These are phyloP conservation scores for Tetrahymena borealis DNA, from an alignment of 73 alveolate species.

Conservation along the genomic window DNA sequence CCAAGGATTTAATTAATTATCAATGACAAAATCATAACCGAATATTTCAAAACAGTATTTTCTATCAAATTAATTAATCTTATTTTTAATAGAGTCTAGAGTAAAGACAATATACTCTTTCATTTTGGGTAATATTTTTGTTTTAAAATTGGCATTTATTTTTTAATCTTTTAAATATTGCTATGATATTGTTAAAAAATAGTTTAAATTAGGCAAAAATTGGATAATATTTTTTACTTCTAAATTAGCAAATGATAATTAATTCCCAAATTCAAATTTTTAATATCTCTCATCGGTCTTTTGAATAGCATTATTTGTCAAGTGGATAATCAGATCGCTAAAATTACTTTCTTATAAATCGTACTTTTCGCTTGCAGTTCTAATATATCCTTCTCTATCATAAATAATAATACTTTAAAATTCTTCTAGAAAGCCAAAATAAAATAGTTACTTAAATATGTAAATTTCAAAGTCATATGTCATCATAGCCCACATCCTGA, in stretches of 20 bases:
- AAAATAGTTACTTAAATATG: constrained; percentile 52
- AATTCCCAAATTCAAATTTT: constrained; percentile 85
- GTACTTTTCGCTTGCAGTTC: constrained; percentile 75
- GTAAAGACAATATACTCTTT: constrained; percentile 25
- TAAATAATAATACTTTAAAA: constrained; percentile 55
- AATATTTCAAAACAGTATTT: constrained; percentile 79
- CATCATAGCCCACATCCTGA: constrained; percentile 87
- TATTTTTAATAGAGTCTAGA: constrained; percentile 22
- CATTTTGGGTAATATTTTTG: constrained; percentile 58
- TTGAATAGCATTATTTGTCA: constrained; percentile 76
- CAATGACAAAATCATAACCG: constrained; percentile 89
- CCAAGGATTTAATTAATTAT: constrained; percentile 74
- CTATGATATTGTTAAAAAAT: background rate
- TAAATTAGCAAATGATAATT: constrained; percentile 69
- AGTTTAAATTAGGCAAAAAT: background rate
- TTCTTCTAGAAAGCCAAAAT: constrained; percentile 30
- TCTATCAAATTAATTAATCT: constrained; percentile 53
- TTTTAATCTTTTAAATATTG: constrained; percentile 46
- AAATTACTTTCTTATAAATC: constrained; percentile 43
- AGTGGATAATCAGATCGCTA: constrained; percentile 57
- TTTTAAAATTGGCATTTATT: constrained; percentile 50
- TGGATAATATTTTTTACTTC: constrained; percentile 22
- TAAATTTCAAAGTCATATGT: constrained; percentile 70
- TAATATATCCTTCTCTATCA: constrained; percentile 87
- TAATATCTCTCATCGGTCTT: constrained; percentile 73